phyloP scores from a whole-genome alignment of 805 yeast genomes.

The Candida mattraensis region DNA sequence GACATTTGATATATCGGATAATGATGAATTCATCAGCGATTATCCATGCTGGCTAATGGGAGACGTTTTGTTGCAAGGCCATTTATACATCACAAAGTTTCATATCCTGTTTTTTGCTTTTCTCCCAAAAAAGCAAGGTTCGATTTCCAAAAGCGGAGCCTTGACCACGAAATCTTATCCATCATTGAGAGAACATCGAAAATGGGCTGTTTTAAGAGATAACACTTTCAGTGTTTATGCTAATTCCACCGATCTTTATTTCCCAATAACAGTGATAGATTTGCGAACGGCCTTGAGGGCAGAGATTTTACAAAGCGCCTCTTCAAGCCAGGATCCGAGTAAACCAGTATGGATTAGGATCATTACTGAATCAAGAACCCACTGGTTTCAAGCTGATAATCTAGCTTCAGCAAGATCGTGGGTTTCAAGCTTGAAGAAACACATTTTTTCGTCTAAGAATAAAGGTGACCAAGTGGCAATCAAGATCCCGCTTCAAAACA shows the following conservation, averaged over 20 bases:
- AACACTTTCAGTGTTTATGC: conserved; percentile 68
- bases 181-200: conserved; percentile 46
- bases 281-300: conserved; percentile 61
- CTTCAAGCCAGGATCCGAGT: conserved; percentile 17
- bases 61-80: conserved; percentile 86
- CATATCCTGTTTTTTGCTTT: conserved; percentile 75
- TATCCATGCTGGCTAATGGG: conserved; percentile 77
- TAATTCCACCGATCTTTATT: conserved; percentile 77
- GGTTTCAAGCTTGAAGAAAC: conserved; percentile 72
- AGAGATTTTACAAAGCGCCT: conserved; percentile 40
- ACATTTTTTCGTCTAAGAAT: conserved; percentile 72
- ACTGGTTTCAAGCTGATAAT: conserved; percentile 73
- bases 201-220: conserved; percentile 78
- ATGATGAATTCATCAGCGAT: conserved; percentile 58
- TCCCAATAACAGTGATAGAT: conserved; percentile 77
- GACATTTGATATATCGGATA: conserved; percentile 47
- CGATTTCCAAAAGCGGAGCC: conserved; percentile 49
- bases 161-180: conserved; percentile 43
- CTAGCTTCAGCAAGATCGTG: conserved; percentile 73
- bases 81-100: conserved; percentile 65
- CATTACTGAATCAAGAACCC: conserved; percentile 54
- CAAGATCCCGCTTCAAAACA: conserved; percentile 70
- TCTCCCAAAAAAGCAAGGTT: conserved; percentile 56
- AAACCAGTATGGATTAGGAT: conserved; percentile 54
- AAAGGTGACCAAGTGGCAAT: conserved; percentile 70